Evolutionary conservation across 2,329 filamentous ascomycete species (phyloP).

Genomic region (Microsporum ferrugineum): DNA sequence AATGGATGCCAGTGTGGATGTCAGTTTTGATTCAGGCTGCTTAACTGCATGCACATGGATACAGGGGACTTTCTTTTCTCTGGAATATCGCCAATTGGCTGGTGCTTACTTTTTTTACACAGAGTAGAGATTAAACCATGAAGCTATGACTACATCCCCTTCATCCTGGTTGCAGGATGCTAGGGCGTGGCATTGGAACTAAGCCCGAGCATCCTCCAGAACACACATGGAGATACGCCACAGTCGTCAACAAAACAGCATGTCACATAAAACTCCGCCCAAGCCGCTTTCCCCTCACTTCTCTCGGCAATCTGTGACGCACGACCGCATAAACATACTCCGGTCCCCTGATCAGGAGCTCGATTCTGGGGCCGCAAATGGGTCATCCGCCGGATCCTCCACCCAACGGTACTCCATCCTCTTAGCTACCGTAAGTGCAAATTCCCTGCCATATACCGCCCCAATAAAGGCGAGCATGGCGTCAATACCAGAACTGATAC

Average conservation of each 20-base stretch:
- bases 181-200: background rate
- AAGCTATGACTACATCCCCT: background rate
- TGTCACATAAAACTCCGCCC: background rate
- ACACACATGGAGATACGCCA: background rate
- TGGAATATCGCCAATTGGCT: background rate
- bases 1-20: background rate
- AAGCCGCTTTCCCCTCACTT: background rate
- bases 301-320: background rate
- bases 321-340: background rate
- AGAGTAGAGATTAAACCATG: background rate
- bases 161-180: background rate
- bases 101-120: background rate
- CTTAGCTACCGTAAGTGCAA: constrained; percentile 40
- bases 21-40: background rate
- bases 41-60: background rate
- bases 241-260: background rate
- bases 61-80: background rate
- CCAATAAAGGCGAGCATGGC: constrained; percentile 47
- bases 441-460: constrained; percentile 42
- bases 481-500: constrained; percentile 54
- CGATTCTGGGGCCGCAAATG: constrained; percentile 36
- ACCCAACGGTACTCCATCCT: constrained; percentile 50
- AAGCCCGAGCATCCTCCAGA: background rate
- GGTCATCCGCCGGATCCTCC: constrained; percentile 41
- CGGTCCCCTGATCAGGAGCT: background rate